phyloP scores from a whole-genome alignment of 2,329 filamentous ascomycete genomes.

The Aspergillus udagawae region DNA sequence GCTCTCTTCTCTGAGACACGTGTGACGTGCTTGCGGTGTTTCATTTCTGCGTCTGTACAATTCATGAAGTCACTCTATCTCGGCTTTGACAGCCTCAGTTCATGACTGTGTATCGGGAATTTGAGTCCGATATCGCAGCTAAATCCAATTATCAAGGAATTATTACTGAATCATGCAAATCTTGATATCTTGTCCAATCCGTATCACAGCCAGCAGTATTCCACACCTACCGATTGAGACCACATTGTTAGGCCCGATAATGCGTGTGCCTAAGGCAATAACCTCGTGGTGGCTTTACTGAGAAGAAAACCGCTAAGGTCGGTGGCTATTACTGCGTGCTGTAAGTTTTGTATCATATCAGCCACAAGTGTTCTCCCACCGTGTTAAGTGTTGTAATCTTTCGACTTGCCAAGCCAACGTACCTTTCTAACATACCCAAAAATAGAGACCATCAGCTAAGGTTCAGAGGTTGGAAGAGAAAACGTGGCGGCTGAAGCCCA shows the following conservation, averaged over 20 bases:
- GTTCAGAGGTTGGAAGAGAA: neutral
- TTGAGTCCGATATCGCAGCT: neutral
- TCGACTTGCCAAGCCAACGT: neutral
- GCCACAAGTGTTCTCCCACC: neutral
- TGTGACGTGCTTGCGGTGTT: slow-evolving; percentile 4
- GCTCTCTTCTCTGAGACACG: slow-evolving; percentile 1
- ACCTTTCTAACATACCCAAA: neutral
- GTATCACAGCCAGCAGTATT: neutral
- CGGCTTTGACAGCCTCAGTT: neutral
- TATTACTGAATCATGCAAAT: neutral
- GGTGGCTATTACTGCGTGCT: neutral
- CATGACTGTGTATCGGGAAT: neutral
- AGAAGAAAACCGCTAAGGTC: neutral
- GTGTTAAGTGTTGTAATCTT: neutral
- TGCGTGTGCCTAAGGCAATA: neutral
- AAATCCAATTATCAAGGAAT: neutral
- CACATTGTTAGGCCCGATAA: too few relatives aligned
- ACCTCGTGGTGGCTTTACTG: neutral
- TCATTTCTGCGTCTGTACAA: neutral
- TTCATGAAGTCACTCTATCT: neutral
- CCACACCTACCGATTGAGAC: too few relatives aligned
- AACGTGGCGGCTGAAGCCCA: neutral
- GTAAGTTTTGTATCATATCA: neutral
- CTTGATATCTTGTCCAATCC: neutral
- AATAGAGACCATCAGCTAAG: neutral